Evolutionary conservation across 2,329 filamentous ascomycete genomes (phyloP).

Genomic region (Apiospora aurea): DNA sequence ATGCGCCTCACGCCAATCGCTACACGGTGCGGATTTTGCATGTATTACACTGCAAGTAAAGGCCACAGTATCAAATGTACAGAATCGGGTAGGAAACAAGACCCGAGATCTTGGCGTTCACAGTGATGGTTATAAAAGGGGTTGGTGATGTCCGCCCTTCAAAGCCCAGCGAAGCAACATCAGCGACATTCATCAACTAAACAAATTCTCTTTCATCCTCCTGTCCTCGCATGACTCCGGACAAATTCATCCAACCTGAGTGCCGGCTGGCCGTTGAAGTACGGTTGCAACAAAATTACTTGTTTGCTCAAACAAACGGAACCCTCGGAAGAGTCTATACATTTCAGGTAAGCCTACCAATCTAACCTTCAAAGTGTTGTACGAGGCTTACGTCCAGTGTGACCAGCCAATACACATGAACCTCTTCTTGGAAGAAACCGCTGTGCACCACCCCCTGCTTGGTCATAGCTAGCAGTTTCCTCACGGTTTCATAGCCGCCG

Average conservation of each 20-base stretch:
- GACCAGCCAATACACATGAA: neutral
- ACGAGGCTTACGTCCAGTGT: neutral
- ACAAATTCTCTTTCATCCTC: neutral
- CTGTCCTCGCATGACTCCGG: neutral
- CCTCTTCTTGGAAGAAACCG: neutral
- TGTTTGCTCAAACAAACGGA: neutral
- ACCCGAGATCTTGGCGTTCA: neutral
- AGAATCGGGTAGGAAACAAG: no score
- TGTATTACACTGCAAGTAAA: neutral
- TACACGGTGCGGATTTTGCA: neutral
- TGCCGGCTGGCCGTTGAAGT: neutral
- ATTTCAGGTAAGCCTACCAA: neutral
- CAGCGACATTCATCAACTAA: neutral
- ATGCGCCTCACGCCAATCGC: neutral
- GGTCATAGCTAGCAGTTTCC: neutral
- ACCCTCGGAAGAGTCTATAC: neutral
- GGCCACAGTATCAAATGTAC: neutral
- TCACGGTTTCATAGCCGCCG: neutral
- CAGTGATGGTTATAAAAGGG: neutral
- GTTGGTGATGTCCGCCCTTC: neutral
- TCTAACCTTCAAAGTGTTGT: neutral
- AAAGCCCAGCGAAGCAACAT: neutral
- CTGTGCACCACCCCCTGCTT: neutral
- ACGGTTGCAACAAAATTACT: neutral
- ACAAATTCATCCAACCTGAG: neutral